These are phyloP conservation scores for Spergularia azorica DNA, from an alignment of 179 eudicot species.

Conservation along the genomic window DNA sequence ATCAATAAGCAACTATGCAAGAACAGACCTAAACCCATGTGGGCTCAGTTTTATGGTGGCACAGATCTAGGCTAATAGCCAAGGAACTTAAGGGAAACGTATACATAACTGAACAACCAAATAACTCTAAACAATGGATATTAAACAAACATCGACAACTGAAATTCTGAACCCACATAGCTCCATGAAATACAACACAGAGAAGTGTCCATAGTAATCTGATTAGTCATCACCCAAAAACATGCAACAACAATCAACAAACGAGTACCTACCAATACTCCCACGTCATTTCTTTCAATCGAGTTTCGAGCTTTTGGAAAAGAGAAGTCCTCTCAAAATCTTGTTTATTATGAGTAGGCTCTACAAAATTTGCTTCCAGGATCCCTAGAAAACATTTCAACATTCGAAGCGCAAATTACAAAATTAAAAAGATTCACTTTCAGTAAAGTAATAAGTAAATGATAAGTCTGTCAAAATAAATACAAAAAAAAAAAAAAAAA, in stretches of 20 bases:
- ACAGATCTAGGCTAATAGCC: slow-evolving; percentile 22
- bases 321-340: slow-evolving; percentile 95
- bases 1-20: slow-evolving; percentile 20
- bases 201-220: background rate
- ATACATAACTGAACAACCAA: background rate
- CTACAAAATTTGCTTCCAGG: slow-evolving; percentile 85
- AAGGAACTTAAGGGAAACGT: background rate
- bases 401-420: background rate
- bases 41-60: slow-evolving; percentile 27
- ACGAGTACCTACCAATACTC: slow-evolving; percentile 78
- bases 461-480: too few species aligned
- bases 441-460: background rate
- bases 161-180: background rate
- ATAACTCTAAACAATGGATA: background rate
- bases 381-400: slow-evolving; percentile 48
- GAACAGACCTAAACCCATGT: background rate
- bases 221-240: slow-evolving; percentile 1
- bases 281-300: slow-evolving; percentile 89
- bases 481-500: background rate
- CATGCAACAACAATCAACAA: slow-evolving; percentile 5
- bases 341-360: slow-evolving; percentile 95
- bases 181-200: background rate
- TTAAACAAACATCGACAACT: background rate
- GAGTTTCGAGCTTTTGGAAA: slow-evolving; percentile 83
- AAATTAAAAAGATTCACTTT: background rate